Conservation (phyloP, 1,284 basidiomycete species). For the Cutaneotrichosporon curvatum region DNA sequence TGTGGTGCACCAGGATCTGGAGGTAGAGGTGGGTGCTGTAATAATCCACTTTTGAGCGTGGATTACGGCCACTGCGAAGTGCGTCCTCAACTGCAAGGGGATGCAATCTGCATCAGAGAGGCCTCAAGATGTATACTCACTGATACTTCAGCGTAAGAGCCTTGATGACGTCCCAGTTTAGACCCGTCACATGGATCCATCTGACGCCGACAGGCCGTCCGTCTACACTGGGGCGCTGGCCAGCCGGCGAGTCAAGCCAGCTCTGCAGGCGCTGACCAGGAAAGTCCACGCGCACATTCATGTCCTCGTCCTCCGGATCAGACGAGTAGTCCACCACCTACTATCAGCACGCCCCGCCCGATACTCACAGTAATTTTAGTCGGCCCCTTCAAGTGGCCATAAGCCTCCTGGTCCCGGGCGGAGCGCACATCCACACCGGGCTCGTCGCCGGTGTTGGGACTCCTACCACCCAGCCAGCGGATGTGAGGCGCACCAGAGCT, state of each 20-base stretch:
- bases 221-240: conserved; percentile 27
- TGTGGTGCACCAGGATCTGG: conserved; percentile 45
- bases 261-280: conserved; percentile 33
- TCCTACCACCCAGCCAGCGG: conserved; percentile 25
- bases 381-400: conserved; percentile 29
- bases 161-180: conserved; percentile 47
- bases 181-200: conserved; percentile 44
- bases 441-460: conserved; percentile 43
- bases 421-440: conserved; percentile 45
- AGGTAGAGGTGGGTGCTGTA: conserved; percentile 44
- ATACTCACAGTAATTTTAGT: conserved; percentile 30
- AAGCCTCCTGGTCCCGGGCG: conserved; percentile 37
- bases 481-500: conserved; percentile 13
- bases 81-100: conserved; percentile 46
- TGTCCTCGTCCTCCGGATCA: conserved; percentile 33
- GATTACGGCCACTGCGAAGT: conserved; percentile 35
- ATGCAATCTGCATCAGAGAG: conserved; percentile 31
- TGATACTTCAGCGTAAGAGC: conserved; percentile 37
- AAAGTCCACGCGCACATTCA: conserved; percentile 38
- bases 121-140: conserved; percentile 14
- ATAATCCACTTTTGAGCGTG: conserved; percentile 45
- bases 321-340: conserved; percentile 44
- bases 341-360: not conserved
- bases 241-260: conserved; percentile 37
- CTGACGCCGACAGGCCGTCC: conserved; percentile 34